phyloP scores from a whole-genome alignment of 73 alveolate genomes.

The Paramecium tetraurelia region DNA sequence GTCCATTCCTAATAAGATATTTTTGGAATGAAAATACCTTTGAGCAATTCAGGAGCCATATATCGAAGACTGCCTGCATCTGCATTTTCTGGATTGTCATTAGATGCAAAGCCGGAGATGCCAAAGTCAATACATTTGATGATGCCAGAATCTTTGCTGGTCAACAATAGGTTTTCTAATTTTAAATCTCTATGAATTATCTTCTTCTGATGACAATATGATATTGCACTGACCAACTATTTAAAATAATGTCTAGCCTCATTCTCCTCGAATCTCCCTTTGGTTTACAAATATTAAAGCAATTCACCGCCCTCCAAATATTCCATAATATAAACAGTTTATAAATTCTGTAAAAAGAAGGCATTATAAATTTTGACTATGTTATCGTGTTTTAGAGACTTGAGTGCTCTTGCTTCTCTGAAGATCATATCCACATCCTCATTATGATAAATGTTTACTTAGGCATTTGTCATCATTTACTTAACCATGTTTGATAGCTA shows the following conservation, averaged over 20 bases:
- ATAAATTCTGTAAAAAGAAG: slow-evolving; percentile 23
- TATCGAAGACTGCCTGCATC: slow-evolving; percentile 71
- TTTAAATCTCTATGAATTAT: slow-evolving; percentile 93
- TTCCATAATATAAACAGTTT: slow-evolving; percentile 76
- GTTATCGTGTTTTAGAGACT: slow-evolving; percentile 52
- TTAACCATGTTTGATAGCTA: slow-evolving; percentile 64
- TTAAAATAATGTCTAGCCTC: slow-evolving; percentile 82
- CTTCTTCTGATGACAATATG: slow-evolving; percentile 88
- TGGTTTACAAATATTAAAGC: slow-evolving; percentile 67
- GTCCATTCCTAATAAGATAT: not conserved
- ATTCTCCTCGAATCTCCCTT: slow-evolving; percentile 74
- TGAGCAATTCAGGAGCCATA: slow-evolving; percentile 71
- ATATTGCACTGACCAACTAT: slow-evolving; percentile 79
- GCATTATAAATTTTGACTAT: slow-evolving; percentile 54
- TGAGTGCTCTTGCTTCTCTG: slow-evolving; percentile 56
- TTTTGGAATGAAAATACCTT: not conserved
- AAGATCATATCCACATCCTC: slow-evolving; percentile 55
- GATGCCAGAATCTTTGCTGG: slow-evolving; percentile 27
- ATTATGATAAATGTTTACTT: not conserved
- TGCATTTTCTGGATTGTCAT: slow-evolving; percentile 55
- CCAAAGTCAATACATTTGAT: slow-evolving; percentile 65
- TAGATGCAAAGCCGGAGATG: slow-evolving; percentile 61
- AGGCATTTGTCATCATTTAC: not conserved
- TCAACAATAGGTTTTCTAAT: slow-evolving; percentile 83
- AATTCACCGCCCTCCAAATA: slow-evolving; percentile 88